Base-by-base conservation (phyloP, 2,329 filamentous ascomycete genomes). In the Fusarium incarnatum region DNA sequence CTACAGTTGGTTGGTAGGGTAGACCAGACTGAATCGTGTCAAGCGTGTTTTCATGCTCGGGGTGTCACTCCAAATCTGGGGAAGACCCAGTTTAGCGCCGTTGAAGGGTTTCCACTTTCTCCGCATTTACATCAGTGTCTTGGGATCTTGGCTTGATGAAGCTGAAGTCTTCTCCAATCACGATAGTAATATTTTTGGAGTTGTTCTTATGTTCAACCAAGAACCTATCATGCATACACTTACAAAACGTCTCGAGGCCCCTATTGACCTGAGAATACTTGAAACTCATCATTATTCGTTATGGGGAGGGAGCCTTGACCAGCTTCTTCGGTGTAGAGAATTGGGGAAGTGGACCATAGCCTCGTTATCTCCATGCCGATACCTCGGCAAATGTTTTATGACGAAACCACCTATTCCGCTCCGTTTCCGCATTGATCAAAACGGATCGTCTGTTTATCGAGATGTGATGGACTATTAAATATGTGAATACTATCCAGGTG, bases 41-140 rank as follows among this genome's bases (percentile, higher is more conserved):
- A 49, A 49, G 27, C 46, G 41, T 44, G 41, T 44, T 47, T 47
- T 52, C 49, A 41, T 27, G 45, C 10, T 64, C 49, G 49, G 59
- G 45, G 53, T 18, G 11, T 59, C 45, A 28, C 60, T 59, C 41
- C 48, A 55, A 61, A 56, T 66, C 63, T 66, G 63, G 63, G 63
- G 63, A 66, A 67, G 61, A 34, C 18, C 62, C 49, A 61, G 20
- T 67, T 66, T 66, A 66, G 63, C 55, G 63, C 23, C n/a, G 8
- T 54, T 25, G 18, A 34, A 23, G 8, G n/a, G 48, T 55, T 32
- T 12, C 60, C 60, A 65, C 53, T 42, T 56, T 67, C 63, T 67
- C 64, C 64, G 63, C 63, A 66, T 49, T 55, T 32, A 37, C 20
- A 63, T 41, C 47, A 50, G 32, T 37, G 49, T 27, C 23, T 46